Evolutionary conservation across 768 basidiomycete genomes (phyloP).

Genomic region (Baorangia bicolor): DNA sequence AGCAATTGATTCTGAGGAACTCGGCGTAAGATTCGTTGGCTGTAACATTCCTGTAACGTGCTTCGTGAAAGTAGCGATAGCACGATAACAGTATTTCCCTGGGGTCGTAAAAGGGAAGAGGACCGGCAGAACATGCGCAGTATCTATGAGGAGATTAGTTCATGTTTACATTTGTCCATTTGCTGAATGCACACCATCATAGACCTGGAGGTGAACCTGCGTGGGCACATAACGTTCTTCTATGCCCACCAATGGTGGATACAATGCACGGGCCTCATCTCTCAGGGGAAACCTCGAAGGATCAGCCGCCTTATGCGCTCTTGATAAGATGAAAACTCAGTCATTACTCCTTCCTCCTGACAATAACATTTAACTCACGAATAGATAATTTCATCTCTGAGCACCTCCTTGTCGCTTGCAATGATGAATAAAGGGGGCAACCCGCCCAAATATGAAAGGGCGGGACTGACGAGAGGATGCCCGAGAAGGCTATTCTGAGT

Average conservation of each 20-base stretch:
- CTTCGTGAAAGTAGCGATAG: slow-evolving; percentile 69
- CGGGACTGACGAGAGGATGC: slow-evolving; percentile 85
- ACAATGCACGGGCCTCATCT: slow-evolving; percentile 47
- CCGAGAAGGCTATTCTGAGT: slow-evolving; percentile 71
- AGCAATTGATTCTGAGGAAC: slow-evolving; percentile 8
- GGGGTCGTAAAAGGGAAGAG: slow-evolving; percentile 76
- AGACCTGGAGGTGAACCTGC: slow-evolving; percentile 88
- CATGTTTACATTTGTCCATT: slow-evolving; percentile 20
- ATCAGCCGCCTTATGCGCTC: slow-evolving; percentile 89
- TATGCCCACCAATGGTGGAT: slow-evolving; percentile 56
- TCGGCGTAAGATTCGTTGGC: slow-evolving; percentile 10
- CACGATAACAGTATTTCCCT: slow-evolving; percentile 77
- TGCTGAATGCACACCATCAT: slow-evolving; percentile 58
- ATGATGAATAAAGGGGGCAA: slow-evolving; percentile 84
- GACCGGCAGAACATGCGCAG: slow-evolving; percentile 71
- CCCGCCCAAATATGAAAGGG: slow-evolving; percentile 81
- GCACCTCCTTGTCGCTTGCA: slow-evolving; percentile 85
- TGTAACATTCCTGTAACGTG: slow-evolving; percentile 53
- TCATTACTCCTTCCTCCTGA: not conserved
- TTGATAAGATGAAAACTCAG: slow-evolving; percentile 26
- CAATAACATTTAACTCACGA: slow-evolving; percentile 45
- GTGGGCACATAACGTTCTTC: slow-evolving; percentile 59
- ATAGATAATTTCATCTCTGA: slow-evolving; percentile 91
- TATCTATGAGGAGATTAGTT: slow-evolving; percentile 41
- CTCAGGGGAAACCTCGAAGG: slow-evolving; percentile 64